Evolutionary conservation across 2,329 filamentous ascomycete genomes (phyloP).

Genomic region (Sporothrix protearum): DNA sequence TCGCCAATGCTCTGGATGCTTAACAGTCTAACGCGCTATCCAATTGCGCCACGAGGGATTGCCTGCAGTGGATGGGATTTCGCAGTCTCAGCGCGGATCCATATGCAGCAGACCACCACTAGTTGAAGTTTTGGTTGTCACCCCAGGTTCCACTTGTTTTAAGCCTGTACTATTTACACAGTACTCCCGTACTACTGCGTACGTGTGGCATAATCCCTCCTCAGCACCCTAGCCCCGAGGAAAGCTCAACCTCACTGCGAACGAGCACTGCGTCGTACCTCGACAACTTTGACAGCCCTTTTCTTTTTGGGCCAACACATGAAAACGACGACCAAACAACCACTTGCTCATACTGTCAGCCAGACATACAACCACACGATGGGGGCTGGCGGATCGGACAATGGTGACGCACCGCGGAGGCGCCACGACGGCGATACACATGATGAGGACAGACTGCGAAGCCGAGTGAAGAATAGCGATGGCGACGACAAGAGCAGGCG

Average conservation of each 20-base stretch:
- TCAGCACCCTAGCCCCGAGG: neutral
- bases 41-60: slow-evolving; percentile 25
- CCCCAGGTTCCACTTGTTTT: neutral
- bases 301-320: neutral
- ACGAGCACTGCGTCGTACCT: neutral
- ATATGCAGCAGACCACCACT: neutral
- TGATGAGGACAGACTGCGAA: slow-evolving; percentile 28
- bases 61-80: neutral
- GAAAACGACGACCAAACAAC: neutral
- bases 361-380: neutral
- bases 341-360: neutral
- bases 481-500: neutral
- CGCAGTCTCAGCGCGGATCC: neutral
- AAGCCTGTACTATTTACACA: neutral
- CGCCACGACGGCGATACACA: slow-evolving; percentile 28
- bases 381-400: slow-evolving; percentile 1
- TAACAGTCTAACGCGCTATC: slow-evolving; percentile 26
- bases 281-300: neutral
- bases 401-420: neutral
- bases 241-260: neutral
- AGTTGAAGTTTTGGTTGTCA: neutral
- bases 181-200: no score
- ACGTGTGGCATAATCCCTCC: no score
- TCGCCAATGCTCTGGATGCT: neutral
- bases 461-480: slow-evolving; percentile 31